phyloP scores from a whole-genome alignment of 768 basidiomycete species.

The Cystobasidiopsis lactophilus region DNA sequence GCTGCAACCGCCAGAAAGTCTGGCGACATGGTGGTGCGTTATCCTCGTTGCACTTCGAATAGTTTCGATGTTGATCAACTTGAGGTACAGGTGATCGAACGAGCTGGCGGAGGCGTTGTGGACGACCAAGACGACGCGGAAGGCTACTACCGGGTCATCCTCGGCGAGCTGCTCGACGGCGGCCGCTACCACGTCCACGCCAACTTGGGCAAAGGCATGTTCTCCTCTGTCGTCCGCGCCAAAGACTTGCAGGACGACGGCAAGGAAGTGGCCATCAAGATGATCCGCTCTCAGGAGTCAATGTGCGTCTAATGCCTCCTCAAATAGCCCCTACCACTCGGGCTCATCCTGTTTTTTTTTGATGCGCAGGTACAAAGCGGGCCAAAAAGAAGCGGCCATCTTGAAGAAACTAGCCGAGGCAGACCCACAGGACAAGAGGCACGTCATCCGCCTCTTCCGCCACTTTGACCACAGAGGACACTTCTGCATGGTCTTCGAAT shows the following conservation, averaged over 20 bases:
- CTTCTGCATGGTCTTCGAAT: conserved; percentile 86
- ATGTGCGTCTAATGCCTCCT: conserved; percentile 40
- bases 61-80: conserved; percentile 27
- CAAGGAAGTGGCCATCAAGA: conserved; percentile 85
- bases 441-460: conserved; percentile 71
- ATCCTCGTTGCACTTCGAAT: background rate
- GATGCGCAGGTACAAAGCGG: conserved; percentile 63
- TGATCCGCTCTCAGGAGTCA: conserved; percentile 80
- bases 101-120: conserved; percentile 35
- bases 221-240: conserved; percentile 85
- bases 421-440: conserved; percentile 92
- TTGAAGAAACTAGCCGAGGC: conserved; percentile 64
- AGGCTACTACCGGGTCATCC: conserved; percentile 82
- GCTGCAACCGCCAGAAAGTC: background rate
- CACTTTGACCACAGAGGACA: conserved; percentile 97
- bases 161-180: conserved; percentile 79
- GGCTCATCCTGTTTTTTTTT: too few relatives aligned
- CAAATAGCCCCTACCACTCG: too few relatives aligned
- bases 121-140: conserved; percentile 85
- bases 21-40: conserved; percentile 11
- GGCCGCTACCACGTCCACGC: conserved; percentile 88
- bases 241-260: conserved; percentile 29
- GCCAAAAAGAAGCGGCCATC: conserved; percentile 74
- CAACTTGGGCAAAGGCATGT: conserved; percentile 96
- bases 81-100: conserved; percentile 8